These are phyloP conservation scores for Phyllosticta capitalensis DNA, from an alignment of 2,329 filamentous ascomycete genomes.

Conservation along the genomic window DNA sequence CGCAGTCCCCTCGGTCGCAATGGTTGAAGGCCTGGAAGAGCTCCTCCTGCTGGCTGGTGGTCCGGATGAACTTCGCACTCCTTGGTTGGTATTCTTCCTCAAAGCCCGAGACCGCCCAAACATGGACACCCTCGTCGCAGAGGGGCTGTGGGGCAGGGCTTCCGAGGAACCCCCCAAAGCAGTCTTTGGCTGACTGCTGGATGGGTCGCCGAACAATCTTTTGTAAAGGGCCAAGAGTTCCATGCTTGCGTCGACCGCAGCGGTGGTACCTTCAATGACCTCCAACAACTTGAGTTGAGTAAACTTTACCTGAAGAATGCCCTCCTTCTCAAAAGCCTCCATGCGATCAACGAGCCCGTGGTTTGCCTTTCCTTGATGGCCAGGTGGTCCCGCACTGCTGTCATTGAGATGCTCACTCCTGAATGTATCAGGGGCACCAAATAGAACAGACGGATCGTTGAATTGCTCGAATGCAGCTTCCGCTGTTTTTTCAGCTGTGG, in stretches of 20 bases:
- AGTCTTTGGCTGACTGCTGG: conserved; percentile 15
- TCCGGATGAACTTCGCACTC: conserved; percentile 25
- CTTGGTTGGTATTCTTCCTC: conserved; percentile 6
- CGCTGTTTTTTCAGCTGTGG: conserved; percentile 70
- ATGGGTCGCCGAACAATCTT: conserved; percentile 63
- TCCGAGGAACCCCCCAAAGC: conserved; percentile 18
- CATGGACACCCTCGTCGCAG: conserved; percentile 67
- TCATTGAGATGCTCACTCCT: conserved; percentile 61
- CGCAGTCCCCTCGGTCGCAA: conserved; percentile 21
- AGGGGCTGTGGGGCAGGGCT: conserved; percentile 46
- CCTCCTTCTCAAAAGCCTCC: conserved; percentile 74
- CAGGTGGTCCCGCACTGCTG: conserved; percentile 25
- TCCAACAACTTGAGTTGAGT: conserved; percentile 82
- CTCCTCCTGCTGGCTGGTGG: conserved; percentile 32
- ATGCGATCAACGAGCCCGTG: conserved; percentile 63
- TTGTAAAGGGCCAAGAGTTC: conserved; percentile 77
- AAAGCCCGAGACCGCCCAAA: conserved; percentile 47
- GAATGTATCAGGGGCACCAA: conserved; percentile 48
- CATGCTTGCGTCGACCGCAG: conserved; percentile 79
- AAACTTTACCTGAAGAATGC: conserved; percentile 89
- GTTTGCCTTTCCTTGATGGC: conserved; percentile 12
- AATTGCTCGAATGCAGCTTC: conserved; percentile 90
- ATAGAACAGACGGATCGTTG: conserved; percentile 58
- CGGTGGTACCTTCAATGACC: conserved; percentile 69
- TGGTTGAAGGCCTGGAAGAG: conserved; percentile 17